Base-by-base conservation (phyloP, 495 filamentous ascomycete genomes). In the Articulospora tetracladia region DNA sequence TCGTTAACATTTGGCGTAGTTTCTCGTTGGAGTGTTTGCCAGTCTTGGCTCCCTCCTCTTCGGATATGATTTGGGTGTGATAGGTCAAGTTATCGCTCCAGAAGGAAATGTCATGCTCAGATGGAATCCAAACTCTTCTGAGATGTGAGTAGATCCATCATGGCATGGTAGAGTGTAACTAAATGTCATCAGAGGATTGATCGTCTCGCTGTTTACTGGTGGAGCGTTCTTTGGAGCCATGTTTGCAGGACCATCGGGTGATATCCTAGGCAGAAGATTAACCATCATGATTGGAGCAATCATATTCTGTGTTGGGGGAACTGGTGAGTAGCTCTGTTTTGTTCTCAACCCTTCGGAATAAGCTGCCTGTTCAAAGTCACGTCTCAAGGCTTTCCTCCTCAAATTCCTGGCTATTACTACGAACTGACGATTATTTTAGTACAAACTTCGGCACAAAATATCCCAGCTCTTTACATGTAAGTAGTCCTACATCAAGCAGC, bases 161-260 rank as follows among this genome's bases (percentile, higher is more conserved):
- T 41, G 34, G 17, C 28, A 17, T 50, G 8, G 8, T 2, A 17
- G 26, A 8, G 1, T 50, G 11, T 25, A 24, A 17, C 47, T 50
- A 10, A 50, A 12, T 8, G 47, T 25, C 3, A 24, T 13, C 47
- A 50, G 1, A 69, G 74, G 7, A 70, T 73, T 41, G 3, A 71
- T 74, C n/a, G 73, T 76, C 12, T 68, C 73, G 22, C 65, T 72
- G 12, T 78, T 77, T 52, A 76, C 73, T 20, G 75, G 70, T 25
- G 74, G 74, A 13, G 57, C 28, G 34, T 63, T 72, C 61, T 50
- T 65, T 30, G 66, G 66, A 20, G 60, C 60, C 28, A 15, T 58
- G 0, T 26, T 27, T 15, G 60, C 53, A 23, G 60, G 60, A 1
- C 44, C 25, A 26, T 51, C 60, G 0, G 53, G 53, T 3, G 60